Evolutionary conservation across 2,329 filamentous ascomycete species (phyloP).

Genomic region (Ophiostoma perfectum): DNA sequence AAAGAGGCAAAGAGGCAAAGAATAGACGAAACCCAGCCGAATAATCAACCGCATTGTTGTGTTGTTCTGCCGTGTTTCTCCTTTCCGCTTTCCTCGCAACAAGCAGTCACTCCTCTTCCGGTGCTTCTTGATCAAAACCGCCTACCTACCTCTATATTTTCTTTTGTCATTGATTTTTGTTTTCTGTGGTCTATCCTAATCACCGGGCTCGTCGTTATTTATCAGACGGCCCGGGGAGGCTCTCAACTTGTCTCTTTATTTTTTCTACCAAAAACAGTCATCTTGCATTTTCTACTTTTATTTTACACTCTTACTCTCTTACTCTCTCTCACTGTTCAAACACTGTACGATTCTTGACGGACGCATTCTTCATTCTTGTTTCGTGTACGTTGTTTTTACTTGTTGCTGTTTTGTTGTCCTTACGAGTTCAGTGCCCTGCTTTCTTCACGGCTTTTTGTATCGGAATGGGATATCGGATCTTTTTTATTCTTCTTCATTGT

Average conservation of each 20-base stretch:
- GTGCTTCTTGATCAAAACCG: too few species aligned
- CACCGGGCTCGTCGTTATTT: slow-evolving; percentile 11
- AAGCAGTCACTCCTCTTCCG: background rate
- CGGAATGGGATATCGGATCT: slow-evolving; percentile 15
- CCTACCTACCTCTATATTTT: background rate
- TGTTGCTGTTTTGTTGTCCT: background rate
- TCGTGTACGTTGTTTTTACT: background rate
- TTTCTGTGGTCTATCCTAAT: slow-evolving; percentile 7
- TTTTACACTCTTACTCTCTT: background rate
- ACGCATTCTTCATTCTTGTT: slow-evolving; percentile 4
- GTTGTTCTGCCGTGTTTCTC: background rate
- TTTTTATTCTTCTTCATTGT: slow-evolving; percentile 4
- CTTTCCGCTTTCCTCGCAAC: background rate
- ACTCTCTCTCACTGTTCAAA: slow-evolving; percentile 4
- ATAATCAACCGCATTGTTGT: background rate
- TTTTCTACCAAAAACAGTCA: slow-evolving; percentile 7
- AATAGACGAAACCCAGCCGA: background rate
- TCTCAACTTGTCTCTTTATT: background rate
- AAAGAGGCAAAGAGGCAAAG: background rate
- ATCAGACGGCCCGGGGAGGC: background rate
- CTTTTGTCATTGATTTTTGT: slow-evolving; percentile 1
- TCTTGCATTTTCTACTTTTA: background rate
- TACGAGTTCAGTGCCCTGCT: background rate
- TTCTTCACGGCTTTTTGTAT: slow-evolving; percentile 15
- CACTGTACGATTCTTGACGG: slow-evolving; percentile 6